Evolutionary conservation across 306 rosid genomes (phyloP).

Genomic region (Gastrolobium bilobum): DNA sequence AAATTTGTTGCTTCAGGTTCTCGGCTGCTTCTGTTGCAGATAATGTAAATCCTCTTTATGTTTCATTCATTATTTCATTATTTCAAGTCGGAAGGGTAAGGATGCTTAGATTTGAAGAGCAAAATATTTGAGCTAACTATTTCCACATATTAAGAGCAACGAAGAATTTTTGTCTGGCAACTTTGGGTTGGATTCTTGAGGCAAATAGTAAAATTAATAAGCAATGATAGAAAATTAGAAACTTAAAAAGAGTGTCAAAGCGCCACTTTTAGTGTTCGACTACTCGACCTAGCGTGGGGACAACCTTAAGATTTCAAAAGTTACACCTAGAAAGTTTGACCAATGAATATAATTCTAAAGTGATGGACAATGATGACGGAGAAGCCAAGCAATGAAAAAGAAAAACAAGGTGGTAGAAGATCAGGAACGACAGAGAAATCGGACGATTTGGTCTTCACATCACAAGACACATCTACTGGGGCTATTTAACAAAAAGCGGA

Average conservation of each 20-base stretch:
- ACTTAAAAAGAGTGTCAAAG: constrained; percentile 5
- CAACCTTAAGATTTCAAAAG: constrained; percentile 51
- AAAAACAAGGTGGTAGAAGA: constrained; percentile 46
- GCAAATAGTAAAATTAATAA: neutral
- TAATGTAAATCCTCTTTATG: too few species aligned
- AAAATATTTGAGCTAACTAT: neutral
- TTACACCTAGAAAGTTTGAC: constrained; percentile 54
- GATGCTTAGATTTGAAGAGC: neutral
- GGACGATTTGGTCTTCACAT: constrained; percentile 54
- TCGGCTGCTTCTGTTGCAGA: too few species aligned
- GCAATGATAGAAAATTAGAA: neutral
- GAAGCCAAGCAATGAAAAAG: constrained; percentile 50
- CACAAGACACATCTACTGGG: constrained; percentile 41
- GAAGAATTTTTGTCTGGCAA: constrained; percentile 18
- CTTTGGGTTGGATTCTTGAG: constrained; percentile 1
- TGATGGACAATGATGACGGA: constrained; percentile 49
- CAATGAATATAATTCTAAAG: constrained; percentile 31
- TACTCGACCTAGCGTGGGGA: constrained; percentile 34
- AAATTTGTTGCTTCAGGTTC: too few species aligned
- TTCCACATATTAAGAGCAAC: neutral
- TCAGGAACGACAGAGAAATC: constrained; percentile 33
- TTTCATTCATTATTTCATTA: too few species aligned
- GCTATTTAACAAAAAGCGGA: constrained; percentile 52
- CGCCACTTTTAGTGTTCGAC: constrained; percentile 6
- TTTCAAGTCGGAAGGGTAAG: neutral